Evolutionary conservation across 441 rosid species (phyloP).

Genomic region (Isatis lusitanica): DNA sequence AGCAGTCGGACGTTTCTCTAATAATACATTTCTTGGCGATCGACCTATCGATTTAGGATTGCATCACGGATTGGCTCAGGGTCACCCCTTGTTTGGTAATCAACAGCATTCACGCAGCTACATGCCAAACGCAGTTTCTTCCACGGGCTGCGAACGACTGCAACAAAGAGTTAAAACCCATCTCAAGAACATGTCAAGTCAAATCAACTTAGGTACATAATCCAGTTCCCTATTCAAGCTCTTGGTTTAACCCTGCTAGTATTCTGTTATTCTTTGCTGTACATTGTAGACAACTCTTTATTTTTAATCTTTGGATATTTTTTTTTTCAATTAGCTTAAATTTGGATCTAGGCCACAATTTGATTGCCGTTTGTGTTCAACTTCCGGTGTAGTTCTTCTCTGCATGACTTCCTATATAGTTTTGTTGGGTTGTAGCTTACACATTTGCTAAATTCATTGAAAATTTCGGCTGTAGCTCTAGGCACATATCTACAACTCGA

Average conservation of each 20-base stretch:
- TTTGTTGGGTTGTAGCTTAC: neutral
- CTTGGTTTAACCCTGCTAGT: neutral
- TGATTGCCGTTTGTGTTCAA: neutral
- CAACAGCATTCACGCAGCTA: conserved; percentile 49
- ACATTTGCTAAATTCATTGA: neutral
- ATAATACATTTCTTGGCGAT: conserved; percentile 27
- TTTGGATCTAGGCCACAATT: neutral
- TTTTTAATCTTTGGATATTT: neutral
- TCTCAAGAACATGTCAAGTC: conserved; percentile 66
- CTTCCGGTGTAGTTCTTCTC: neutral
- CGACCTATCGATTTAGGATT: conserved; percentile 47
- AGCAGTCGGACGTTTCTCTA: conserved; percentile 39
- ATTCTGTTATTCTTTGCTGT: neutral
- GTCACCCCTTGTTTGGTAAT: conserved; percentile 37
- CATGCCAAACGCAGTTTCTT: conserved; percentile 46
- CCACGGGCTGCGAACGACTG: conserved; percentile 61
- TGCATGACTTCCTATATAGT: neutral
- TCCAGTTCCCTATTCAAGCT: conserved; percentile 16
- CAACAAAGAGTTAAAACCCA: conserved; percentile 72
- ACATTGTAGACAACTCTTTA: neutral
- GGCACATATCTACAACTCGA: neutral
- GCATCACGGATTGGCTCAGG: conserved; percentile 54
- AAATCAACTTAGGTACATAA: conserved; percentile 63
- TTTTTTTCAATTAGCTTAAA: neutral
- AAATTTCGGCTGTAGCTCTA: neutral